Evolutionary conservation across 2,329 filamentous ascomycete genomes (phyloP).

Genomic region (Sordariomycetes sp.): DNA sequence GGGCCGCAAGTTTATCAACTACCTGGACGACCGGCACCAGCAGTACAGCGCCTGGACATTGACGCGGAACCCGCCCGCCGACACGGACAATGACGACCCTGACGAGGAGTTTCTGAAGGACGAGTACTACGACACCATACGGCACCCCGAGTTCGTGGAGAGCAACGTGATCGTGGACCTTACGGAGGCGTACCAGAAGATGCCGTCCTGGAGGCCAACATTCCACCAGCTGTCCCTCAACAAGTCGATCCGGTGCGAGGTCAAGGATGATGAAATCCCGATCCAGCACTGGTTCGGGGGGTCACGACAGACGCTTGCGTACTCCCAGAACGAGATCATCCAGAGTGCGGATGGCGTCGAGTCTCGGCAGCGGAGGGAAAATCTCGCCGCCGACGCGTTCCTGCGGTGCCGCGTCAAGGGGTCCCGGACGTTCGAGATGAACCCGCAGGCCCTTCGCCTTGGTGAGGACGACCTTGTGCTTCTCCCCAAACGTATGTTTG

Average conservation of each 20-base stretch:
- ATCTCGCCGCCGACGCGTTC: slow-evolving; percentile 19
- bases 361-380: slow-evolving; percentile 21
- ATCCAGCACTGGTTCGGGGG: slow-evolving; percentile 24
- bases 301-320: slow-evolving; percentile 15
- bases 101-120: slow-evolving; percentile 69
- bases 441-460: slow-evolving; percentile 44
- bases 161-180: slow-evolving; percentile 60
- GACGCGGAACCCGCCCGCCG: slow-evolving; percentile 62
- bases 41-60: slow-evolving; percentile 75
- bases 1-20: slow-evolving; percentile 68
- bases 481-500: slow-evolving; percentile 26
- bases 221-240: slow-evolving; percentile 16
- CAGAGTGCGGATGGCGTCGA: slow-evolving; percentile 21
- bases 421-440: slow-evolving; percentile 29
- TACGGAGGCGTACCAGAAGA: slow-evolving; percentile 39
- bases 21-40: slow-evolving; percentile 71
- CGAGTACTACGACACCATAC: slow-evolving; percentile 62
- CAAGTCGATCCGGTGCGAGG: slow-evolving; percentile 16
- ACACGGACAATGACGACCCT: slow-evolving; percentile 67
- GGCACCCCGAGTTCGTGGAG: slow-evolving; percentile 78
- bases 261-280: slow-evolving; percentile 18
- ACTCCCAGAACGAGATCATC: slow-evolving; percentile 19
- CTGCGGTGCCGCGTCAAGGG: slow-evolving; percentile 19
- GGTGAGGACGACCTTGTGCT: slow-evolving; percentile 55
- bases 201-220: slow-evolving; percentile 20